Conservation (phyloP, 345 rosid species). For the Cardamine resedifolia region DNA sequence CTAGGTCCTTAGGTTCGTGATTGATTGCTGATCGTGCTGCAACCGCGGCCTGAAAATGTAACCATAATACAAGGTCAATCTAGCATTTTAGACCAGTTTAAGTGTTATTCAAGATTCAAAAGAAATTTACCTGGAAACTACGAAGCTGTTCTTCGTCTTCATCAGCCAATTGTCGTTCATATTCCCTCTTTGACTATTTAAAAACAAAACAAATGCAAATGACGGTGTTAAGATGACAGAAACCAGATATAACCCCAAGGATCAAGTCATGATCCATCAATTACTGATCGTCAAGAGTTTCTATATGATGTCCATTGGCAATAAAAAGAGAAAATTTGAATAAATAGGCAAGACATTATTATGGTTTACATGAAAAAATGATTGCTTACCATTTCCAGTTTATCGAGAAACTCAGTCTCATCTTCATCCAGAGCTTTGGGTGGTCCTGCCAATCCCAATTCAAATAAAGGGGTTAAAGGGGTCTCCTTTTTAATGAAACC, state of each 20-base stretch:
- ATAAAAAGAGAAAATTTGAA: neutral
- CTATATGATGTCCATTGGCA: neutral
- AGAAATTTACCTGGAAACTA: constrained; percentile 70
- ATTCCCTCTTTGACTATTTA: constrained; percentile 70
- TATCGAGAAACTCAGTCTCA: constrained; percentile 95
- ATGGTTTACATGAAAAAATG: neutral
- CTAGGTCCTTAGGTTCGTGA: constrained; percentile 61
- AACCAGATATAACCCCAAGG: neutral
- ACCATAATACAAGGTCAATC: neutral
- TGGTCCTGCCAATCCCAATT: constrained; percentile 56
- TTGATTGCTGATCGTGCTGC: constrained; percentile 62
- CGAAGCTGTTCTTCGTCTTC: constrained; percentile 72
- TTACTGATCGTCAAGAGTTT: neutral
- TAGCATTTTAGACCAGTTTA: neutral
- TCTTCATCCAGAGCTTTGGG: constrained; percentile 98
- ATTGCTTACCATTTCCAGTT: constrained; percentile 64
- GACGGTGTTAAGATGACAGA: neutral
- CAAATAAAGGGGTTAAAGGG: neutral
- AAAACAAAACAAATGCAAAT: constrained; percentile 10
- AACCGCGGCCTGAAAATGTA: constrained; percentile 68
- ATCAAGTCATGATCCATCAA: neutral
- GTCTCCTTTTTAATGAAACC: neutral
- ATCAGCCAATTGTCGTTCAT: constrained; percentile 69
- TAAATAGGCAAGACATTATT: neutral
- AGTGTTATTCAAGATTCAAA: neutral